A percentile compares a stretch with the other conserved stretches of the same genome.
These are phyloP conservation scores for Citeromyces nyonsensis DNA, from an alignment of 805 yeast species.

Conservation along the genomic window DNA sequence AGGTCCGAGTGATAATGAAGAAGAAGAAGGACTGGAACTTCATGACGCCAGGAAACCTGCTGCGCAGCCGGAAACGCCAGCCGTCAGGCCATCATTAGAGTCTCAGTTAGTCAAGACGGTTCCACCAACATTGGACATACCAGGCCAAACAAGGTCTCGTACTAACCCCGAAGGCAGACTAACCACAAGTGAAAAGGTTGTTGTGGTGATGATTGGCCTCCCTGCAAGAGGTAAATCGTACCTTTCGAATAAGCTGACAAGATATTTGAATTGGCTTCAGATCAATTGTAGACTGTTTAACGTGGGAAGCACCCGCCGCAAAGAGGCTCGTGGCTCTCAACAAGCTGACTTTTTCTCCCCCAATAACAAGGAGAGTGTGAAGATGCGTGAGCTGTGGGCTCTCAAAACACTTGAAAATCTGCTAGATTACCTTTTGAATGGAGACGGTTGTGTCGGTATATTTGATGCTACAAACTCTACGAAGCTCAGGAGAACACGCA, in stretches of 20 bases:
- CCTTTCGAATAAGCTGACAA: constrained; percentile 76
- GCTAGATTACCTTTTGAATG: constrained; percentile 64
- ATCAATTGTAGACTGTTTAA: constrained; percentile 84
- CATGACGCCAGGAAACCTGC: background rate
- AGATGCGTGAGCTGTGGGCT: constrained; percentile 87
- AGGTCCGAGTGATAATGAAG: constrained; percentile 12
- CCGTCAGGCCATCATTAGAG: background rate
- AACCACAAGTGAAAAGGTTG: constrained; percentile 56
- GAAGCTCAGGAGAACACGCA: constrained; percentile 41
- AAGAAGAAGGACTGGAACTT: constrained; percentile 9
- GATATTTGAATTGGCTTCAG: constrained; percentile 89
- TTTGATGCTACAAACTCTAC: constrained; percentile 79
- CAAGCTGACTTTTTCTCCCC: constrained; percentile 82
- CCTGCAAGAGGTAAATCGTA: constrained; percentile 95
- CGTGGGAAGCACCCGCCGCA: constrained; percentile 88
- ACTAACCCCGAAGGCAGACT: constrained; percentile 63
- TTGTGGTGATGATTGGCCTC: constrained; percentile 90
- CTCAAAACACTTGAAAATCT: constrained; percentile 81
- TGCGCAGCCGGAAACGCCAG: constrained; percentile 1
- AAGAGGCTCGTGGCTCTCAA: constrained; percentile 47
- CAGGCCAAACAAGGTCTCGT: constrained; percentile 78
- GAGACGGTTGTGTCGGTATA: constrained; percentile 84
- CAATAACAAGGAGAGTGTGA: constrained; percentile 44
- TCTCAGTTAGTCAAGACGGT: constrained; percentile 1
- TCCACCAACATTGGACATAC: constrained; percentile 70